A percentile compares a stretch with the other conserved stretches of the same genome.
These are phyloP conservation scores for Hypoxylon sp. DNA, from an alignment of 2,329 filamentous ascomycete genomes.

Conservation along the genomic window DNA sequence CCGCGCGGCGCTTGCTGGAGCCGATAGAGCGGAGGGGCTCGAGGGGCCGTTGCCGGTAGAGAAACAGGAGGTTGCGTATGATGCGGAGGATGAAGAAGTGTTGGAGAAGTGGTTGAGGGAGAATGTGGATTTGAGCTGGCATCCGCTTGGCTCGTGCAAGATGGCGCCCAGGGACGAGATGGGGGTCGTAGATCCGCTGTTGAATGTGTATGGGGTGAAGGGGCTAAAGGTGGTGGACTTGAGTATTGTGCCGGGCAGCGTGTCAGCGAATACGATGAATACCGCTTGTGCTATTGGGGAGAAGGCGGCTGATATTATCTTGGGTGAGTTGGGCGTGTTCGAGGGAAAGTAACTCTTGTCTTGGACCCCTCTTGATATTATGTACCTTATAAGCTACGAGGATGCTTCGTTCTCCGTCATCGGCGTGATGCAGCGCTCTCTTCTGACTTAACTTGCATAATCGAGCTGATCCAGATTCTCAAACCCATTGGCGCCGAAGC, in stretches of 20 bases:
- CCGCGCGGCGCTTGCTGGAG: conserved; percentile 5
- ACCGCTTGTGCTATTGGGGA: conserved; percentile 10
- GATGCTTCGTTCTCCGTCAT: not conserved
- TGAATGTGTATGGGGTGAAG: conserved; percentile 10
- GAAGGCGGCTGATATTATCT: conserved; percentile 15
- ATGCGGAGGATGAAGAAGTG: conserved; percentile 6
- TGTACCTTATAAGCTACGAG: not conserved
- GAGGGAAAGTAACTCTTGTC: not conserved
- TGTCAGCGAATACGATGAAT: conserved; percentile 11
- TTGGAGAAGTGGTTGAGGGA: conserved; percentile 5
- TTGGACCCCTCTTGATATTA: not conserved
- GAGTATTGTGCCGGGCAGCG: conserved; percentile 17
- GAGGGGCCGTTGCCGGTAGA: conserved; percentile 10
- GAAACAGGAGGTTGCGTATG: conserved; percentile 9
- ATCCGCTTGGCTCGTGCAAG: conserved; percentile 21
- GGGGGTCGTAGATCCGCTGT: conserved; percentile 9
- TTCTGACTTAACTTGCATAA: not conserved
- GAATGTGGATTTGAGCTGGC: conserved; percentile 8
- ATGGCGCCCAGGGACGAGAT: conserved; percentile 11
- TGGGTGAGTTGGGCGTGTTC: conserved; percentile 1
- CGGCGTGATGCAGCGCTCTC: not conserved
- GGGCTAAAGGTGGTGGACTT: conserved; percentile 13
- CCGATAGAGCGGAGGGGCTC: conserved; percentile 7
- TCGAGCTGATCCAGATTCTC: not conserved
- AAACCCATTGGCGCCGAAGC: not conserved